These are phyloP conservation scores for Phytophthora sansomeana DNA, from an alignment of 352 stramenopile species.

Conservation along the genomic window DNA sequence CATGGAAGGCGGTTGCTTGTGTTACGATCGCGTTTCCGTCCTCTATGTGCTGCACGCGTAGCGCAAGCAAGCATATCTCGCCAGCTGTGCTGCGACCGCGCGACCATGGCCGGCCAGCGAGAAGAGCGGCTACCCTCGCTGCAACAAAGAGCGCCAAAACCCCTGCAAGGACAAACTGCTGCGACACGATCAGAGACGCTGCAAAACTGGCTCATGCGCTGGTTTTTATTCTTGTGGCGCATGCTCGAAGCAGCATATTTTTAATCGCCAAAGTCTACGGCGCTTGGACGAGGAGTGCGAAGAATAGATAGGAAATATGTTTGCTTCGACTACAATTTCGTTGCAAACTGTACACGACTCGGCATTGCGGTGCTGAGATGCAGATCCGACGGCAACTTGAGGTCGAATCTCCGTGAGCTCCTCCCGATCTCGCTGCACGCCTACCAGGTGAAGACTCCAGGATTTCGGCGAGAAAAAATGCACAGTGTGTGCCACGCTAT, in stretches of 20 bases:
- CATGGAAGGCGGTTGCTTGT: not conserved
- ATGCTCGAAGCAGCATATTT: not conserved
- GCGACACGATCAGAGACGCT: conserved; percentile 29
- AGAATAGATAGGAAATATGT: too few relatives aligned
- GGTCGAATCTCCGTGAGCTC: conserved; percentile 2
- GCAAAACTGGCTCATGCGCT: conserved; percentile 14
- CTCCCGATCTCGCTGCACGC: conserved; percentile 7
- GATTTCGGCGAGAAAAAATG: conserved; percentile 8
- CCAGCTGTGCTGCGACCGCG: conserved; percentile 17
- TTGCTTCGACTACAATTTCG: too few relatives aligned
- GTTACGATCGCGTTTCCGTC: conserved; percentile 4
- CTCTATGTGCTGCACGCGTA: conserved; percentile 16
- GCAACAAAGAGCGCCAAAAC: not conserved
- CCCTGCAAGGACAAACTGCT: not conserved
- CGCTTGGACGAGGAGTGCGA: too few relatives aligned
- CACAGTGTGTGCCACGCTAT: conserved; percentile 15
- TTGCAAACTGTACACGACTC: too few relatives aligned
- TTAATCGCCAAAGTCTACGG: conserved; percentile 5
- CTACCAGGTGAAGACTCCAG: too few relatives aligned
- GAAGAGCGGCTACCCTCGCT: conserved; percentile 1
- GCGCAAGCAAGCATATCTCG: conserved; percentile 13
- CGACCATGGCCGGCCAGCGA: conserved; percentile 10
- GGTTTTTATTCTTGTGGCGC: conserved; percentile 8
- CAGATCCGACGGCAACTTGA: not conserved
- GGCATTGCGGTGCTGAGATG: too few relatives aligned